Base-by-base conservation (phyloP, 2,329 filamentous ascomycete species). In the Onygenales sp. region DNA sequence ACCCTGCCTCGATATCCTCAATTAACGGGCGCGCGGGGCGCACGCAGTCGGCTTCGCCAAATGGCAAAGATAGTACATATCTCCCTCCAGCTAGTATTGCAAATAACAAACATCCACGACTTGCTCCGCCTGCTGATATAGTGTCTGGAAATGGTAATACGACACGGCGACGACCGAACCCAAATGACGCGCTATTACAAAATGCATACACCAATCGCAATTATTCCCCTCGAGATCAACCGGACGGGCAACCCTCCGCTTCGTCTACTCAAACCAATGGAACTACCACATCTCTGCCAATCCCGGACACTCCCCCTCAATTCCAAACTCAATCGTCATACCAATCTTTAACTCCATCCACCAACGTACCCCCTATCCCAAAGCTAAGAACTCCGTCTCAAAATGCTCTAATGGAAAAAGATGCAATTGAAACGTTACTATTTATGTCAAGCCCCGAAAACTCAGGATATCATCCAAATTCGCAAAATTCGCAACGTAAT, bases 401-500 rank as follows among this genome's bases (percentile, higher is more conserved):
- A 56, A 74, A 67, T 50, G 70, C 71, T 13, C 66, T 69, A 1
- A 75, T 75, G 70, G 74, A 77, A 57, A 70, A 75, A 55, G 74
- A 77, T 55, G 74, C 74, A 9, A 74, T 77, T n/a, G 74, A 77
- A 60, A 75, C 73, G 0, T 60, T 77, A 8, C 60, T 76, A 7
- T 76, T 76, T 60, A 75, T 77, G 74, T 74, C 73, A 42, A 77
- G 74, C 52, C 74, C 74, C 1, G 73, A 70, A 34, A 74, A 75
- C 52, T 74, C 73, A 4, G 70, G 70, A 1, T 73, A 72, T 55
- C 69, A 69, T 43, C 64, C 70, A 7, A 65, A 62, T 49, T 68
- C 69, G n/a, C 66, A 63, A 3, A 60, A 57, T 21, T 60, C 59
- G 5, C 60, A 62, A 52, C 55, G 48, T 9, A 47, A 47, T 45